phyloP scores from a whole-genome alignment of 768 basidiomycete species.

The Boletus rubescentipes region DNA sequence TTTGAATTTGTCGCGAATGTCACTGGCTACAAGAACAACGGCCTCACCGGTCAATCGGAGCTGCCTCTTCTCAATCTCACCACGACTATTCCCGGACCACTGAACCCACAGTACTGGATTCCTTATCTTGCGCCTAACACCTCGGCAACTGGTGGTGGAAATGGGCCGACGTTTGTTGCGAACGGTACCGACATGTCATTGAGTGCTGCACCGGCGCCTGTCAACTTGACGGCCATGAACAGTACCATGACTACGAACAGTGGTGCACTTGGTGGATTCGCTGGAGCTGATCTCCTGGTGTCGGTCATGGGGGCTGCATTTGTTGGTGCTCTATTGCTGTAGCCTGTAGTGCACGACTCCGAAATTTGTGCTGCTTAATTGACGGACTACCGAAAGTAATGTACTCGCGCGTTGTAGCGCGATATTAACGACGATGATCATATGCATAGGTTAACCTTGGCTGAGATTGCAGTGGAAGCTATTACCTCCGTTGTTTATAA shows the following conservation, averaged over 20 bases:
- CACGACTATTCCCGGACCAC: conserved; percentile 39
- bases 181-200: conserved; percentile 32
- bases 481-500: too few relatives aligned
- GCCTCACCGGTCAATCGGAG: conserved; percentile 24
- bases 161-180: conserved; percentile 38
- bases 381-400: conserved; percentile 5
- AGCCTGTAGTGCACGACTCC: conserved; percentile 1
- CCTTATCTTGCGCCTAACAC: conserved; percentile 42
- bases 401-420: not conserved
- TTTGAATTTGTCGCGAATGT: conserved; percentile 48
- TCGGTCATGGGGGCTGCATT: conserved; percentile 9
- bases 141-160: conserved; percentile 39
- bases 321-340: conserved; percentile 14
- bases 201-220: conserved; percentile 37
- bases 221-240: conserved; percentile 30
- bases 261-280: too few relatives aligned
- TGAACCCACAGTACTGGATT: conserved; percentile 38
- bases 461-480: too few relatives aligned
- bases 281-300: too few relatives aligned
- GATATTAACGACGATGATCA: not conserved
- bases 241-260: too few relatives aligned
- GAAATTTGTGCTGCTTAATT: not conserved
- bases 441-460: not conserved
- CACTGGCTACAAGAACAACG: conserved; percentile 45
- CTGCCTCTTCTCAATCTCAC: conserved; percentile 41